A percentile compares a stretch with the other conserved stretches of the same genome.
Conservation (phyloP, 1,284 basidiomycete genomes). For the Ganoderma meredithae region DNA sequence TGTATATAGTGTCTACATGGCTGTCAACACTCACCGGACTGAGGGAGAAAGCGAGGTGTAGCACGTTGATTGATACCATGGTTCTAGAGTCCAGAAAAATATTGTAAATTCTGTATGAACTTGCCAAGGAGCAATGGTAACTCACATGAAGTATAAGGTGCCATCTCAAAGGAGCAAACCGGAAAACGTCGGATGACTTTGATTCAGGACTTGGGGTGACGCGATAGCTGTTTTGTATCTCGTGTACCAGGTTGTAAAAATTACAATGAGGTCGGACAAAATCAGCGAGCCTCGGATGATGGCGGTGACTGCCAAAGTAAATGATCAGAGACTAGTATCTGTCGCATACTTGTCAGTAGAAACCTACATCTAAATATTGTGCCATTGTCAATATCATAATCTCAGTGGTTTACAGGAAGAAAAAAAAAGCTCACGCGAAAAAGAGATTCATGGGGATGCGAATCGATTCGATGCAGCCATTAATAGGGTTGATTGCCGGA, state of each 20-base stretch:
- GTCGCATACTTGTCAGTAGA: too few relatives aligned
- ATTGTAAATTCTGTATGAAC: not conserved
- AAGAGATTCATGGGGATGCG: too few relatives aligned
- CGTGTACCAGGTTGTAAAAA: not conserved
- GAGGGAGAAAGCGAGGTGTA: slow-evolving; percentile 4
- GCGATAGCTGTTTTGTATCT: not conserved
- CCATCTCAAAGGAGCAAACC: slow-evolving; percentile 2
- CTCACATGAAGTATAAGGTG: not conserved
- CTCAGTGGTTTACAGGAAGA: too few relatives aligned
- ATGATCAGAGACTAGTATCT: too few relatives aligned
- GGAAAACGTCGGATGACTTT: not conserved
- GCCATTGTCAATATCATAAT: not conserved
- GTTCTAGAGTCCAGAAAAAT: not conserved
- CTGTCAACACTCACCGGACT: not conserved
- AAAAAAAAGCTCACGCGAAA: too few relatives aligned
- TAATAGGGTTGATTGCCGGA: too few relatives aligned
- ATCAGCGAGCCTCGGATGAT: slow-evolving; percentile 5
- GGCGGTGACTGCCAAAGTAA: too few relatives aligned
- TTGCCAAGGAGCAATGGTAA: not conserved
- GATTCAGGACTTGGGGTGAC: not conserved
- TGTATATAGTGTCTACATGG: not conserved
- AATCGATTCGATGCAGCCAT: too few relatives aligned
- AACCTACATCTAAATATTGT: not conserved
- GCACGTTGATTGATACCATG: not conserved
- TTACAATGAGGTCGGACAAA: not conserved